Conservation (phyloP, 2,329 filamentous ascomycete species). For the Rhinocladiella mackenziei region DNA sequence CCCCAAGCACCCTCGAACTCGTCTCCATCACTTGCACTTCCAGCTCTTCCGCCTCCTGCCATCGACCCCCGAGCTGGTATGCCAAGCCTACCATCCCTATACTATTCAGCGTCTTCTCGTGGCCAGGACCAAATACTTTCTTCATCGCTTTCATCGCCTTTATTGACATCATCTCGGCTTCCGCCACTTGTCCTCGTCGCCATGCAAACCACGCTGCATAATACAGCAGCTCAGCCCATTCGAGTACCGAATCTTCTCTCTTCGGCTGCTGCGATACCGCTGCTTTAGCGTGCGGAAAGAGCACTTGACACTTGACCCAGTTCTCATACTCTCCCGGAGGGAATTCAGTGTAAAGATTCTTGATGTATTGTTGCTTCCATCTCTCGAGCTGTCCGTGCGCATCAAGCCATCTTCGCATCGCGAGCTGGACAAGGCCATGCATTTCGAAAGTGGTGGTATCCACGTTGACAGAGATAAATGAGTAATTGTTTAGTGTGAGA, state of each 20-base stretch:
- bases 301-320: conserved; percentile 27
- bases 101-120: conserved; percentile 24
- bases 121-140: conserved; percentile 15
- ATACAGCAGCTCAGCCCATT: conserved; percentile 2
- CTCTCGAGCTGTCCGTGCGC: conserved; percentile 25
- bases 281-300: conserved; percentile 31
- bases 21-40: no score
- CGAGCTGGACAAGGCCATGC: conserved; percentile 34
- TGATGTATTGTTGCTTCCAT: conserved; percentile 30
- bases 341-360: conserved; percentile 24
- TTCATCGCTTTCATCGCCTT: conserved; percentile 6
- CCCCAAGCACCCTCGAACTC: no score
- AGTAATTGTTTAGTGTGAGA: neutral
- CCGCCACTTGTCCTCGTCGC: conserved; percentile 3
- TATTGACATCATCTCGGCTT: conserved; percentile 8
- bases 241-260: conserved; percentile 1
- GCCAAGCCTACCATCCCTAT: conserved; percentile 23
- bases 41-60: conserved; percentile 27
- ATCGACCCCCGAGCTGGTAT: conserved; percentile 16
- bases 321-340: conserved; percentile 29
- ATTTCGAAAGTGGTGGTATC: conserved; percentile 22
- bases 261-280: conserved; percentile 17
- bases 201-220: conserved; percentile 7
- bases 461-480: neutral
- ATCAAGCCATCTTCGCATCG: conserved; percentile 33